Evolutionary conservation across 768 basidiomycete genomes (phyloP).

Genomic region (Dentipellis fragilis): DNA sequence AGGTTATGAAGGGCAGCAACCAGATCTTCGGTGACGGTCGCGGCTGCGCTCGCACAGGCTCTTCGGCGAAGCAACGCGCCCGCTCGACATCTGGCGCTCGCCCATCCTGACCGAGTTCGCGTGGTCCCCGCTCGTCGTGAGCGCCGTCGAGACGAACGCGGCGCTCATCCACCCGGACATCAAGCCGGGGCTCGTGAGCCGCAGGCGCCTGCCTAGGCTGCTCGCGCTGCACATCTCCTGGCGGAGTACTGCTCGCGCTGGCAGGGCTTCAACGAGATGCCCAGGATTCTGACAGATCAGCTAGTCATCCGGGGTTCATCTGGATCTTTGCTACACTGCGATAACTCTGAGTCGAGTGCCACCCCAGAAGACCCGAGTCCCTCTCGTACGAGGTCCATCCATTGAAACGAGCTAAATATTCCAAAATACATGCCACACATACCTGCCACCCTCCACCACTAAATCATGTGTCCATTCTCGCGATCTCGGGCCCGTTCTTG

Average conservation of each 20-base stretch:
- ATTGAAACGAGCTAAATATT: too few relatives aligned
- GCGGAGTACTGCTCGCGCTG: constrained; percentile 24
- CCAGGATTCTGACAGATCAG: too few relatives aligned
- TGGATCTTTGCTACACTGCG: too few relatives aligned
- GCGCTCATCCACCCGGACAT: constrained; percentile 6
- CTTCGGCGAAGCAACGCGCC: constrained; percentile 21
- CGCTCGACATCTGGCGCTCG: constrained; percentile 27
- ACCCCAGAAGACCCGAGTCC: too few relatives aligned
- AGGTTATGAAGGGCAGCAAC: constrained; percentile 24
- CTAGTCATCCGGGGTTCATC: too few relatives aligned
- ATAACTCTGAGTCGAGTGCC: too few relatives aligned
- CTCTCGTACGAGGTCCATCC: too few relatives aligned
- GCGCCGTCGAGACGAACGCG: constrained; percentile 25
- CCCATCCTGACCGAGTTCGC: constrained; percentile 26
- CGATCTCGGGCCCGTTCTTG: too few relatives aligned
- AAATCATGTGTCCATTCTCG: too few relatives aligned
- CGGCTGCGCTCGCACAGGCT: constrained; percentile 17
- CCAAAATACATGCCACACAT: too few relatives aligned
- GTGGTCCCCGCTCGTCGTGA: constrained; percentile 27
- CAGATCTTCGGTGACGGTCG: constrained; percentile 31
- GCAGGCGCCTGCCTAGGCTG: constrained; percentile 25
- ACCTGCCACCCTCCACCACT: too few relatives aligned
- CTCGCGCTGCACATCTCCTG: constrained; percentile 37
- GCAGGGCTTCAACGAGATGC: constrained; percentile 35
- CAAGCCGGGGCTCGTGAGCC: not conserved